Conservation (phyloP, 768 basidiomycete genomes). For the Sutorius australiensis region DNA sequence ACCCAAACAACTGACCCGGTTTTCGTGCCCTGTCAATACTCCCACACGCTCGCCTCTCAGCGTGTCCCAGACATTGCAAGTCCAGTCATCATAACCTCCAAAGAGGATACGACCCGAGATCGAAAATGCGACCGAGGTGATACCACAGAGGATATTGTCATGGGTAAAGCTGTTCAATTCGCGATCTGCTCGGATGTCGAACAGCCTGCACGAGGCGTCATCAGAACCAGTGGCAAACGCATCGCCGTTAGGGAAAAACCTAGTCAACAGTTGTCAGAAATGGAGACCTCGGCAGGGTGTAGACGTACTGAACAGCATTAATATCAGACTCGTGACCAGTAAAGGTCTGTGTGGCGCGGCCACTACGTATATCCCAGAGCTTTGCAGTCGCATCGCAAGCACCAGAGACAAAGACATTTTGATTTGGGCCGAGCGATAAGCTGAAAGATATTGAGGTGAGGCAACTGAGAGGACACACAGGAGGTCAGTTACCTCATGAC, state of each 20-base stretch:
- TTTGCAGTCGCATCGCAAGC: conserved; percentile 99
- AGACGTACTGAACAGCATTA: conserved; percentile 92
- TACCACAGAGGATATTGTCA: conserved; percentile 98
- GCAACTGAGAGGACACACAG: conserved; percentile 3
- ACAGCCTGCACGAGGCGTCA: conserved; percentile 96
- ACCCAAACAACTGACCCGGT: conserved; percentile 94
- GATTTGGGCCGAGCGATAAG: conserved; percentile 89
- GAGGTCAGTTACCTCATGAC: conserved; percentile 84
- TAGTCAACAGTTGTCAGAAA: conserved; percentile 31
- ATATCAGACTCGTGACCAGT: conserved; percentile 99
- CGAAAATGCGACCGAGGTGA: conserved; percentile 98
- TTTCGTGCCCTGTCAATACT: conserved; percentile 96
- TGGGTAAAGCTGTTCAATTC: conserved; percentile 97
- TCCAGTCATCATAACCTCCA: conserved; percentile 99
- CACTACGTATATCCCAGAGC: conserved; percentile 97
- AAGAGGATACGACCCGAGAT: conserved; percentile 96
- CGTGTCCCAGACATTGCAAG: conserved; percentile 99
- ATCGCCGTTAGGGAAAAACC: conserved; percentile 99
- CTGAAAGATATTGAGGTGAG: conserved; percentile 40
- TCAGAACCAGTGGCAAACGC: conserved; percentile 99
- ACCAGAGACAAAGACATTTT: conserved; percentile 96
- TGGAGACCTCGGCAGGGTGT: not conserved
- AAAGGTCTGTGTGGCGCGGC: conserved; percentile 97
- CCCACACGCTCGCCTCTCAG: conserved; percentile 98
- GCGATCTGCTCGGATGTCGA: conserved; percentile 96